Evolutionary conservation across 257 asterid species (phyloP), one percentile per base, ranked within the genome.

Genomic region (Paulownia fortunei): DNA sequence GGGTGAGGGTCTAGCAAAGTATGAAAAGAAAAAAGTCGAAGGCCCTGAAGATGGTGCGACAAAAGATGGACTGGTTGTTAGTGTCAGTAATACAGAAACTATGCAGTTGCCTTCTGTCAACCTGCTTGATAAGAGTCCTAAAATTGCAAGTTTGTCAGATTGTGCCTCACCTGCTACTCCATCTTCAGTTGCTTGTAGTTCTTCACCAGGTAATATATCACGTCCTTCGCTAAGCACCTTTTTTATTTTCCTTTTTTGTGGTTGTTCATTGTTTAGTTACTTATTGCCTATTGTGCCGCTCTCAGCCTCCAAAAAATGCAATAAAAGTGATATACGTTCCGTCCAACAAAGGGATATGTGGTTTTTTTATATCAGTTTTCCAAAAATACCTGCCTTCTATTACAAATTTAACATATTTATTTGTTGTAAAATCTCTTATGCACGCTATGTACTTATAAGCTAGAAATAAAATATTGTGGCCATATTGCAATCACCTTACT

Each of bases 1-100:
- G 97, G 99, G 99, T 58, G 97, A 92, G 86, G 99, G 98, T 59
- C 90, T 96, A 30, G 99, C 99, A 5, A 96, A 96, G 88, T 92
- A 82, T 80, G 99, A 96, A 89, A 96, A 92, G 85, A 92, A 96
- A 88, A 93, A 87, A 82, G 97, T 93, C 32, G 99, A 85, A 44
- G 88, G 85, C 44, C 87, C 90, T 75, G 99, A 90, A 80, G 97
- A 90, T 73, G 74, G 80, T 76, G 78, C 77, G 47, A 4, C 66
- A 19, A 81, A 83, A 66, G 82, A 83, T 76, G 89, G 79, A 67
- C 69, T 72, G 44, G 70, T 62, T 39, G 78, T 60, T 76, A 75
- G 82, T 58, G 82, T 84, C 51, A 81, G 82, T 81, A 85, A 77
- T 68, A 21, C 79, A 52, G 97, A 92, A 82, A 73, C 73, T 36